Base-by-base conservation (phyloP, 306 rosid genomes). In the Lotus japonicus region DNA sequence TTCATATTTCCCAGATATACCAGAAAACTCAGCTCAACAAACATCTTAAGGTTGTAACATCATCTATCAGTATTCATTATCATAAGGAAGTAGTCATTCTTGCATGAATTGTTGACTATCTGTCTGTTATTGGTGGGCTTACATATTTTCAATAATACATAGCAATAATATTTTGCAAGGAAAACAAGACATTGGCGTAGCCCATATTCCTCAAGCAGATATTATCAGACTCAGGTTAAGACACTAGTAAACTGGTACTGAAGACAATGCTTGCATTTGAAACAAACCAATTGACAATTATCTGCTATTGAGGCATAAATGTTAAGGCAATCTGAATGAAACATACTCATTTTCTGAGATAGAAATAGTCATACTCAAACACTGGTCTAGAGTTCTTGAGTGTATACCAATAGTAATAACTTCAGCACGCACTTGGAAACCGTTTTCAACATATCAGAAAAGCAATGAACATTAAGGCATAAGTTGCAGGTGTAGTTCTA, bases 261-360 rank as follows among this genome's bases (percentile, higher is more conserved):
- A 79, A 77, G 42, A 49, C 74, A 64, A 76, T 59, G 63, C 33
- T 79, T 33, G 62, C 44, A 79, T 43, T 68, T 54, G 66, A 65
- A 68, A 57, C 56, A 18, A 81, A 66, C 19, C 56, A 35, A 58
- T 51, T 33, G 43, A 57, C 36, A 63, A 76, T 12, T 56, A 44
- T 67, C 41, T 63, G 55, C 53, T 73, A 75, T 15, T 55, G 19
- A 65, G 35, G 28, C 58, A 18, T 35, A 52, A 21, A 35, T 28
- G 69, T 58, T 75, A 58, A 19, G 60, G 61, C 46, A 63, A 54
- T 13, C 44, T 41, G 13, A 39, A 46, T 57, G 19, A 59, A 63
- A 51, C 56, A 63, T 36, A 46, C 45, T 42, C 50, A 14, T 8
- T 61, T 36, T 17, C 26, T 5, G 9, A 51, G 43, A 64, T 50